Base-by-base conservation (phyloP, 352 stramenopile genomes). In the Blastocystis sp. region DNA sequence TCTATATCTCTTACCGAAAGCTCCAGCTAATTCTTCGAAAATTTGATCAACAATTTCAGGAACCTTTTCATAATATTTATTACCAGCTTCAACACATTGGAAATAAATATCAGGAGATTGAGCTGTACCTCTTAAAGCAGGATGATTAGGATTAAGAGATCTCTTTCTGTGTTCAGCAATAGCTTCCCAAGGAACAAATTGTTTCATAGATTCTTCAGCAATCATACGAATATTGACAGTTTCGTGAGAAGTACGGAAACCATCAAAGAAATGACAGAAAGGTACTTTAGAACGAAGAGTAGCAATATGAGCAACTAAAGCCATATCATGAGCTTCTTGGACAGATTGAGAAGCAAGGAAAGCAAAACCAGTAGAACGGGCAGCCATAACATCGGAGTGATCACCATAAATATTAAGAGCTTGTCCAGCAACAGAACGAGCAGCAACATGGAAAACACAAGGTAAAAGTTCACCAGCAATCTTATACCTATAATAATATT, bases 241-340 rank as follows among this genome's bases (percentile, higher is more conserved):
- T 72, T 89, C 81, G 65, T 91, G 78, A 39, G 62, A 70, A 2
- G 70, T 75, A 25, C 30, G 21, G 57, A 65, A 77, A 73, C 37
- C 81, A 71, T 91, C 82, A 71, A 88, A 88, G 23, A 93, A 85
- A 70, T 93, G 80, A 35, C 91, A 59, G 58, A 93, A 88, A 21
- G 82, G 82, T 34, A 88, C 76, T 47, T 84, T 78, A 36, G 79
- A 77, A 40, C 80, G 77, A 40, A 90, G 69, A n/a, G 81, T 87
- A 18, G 80, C 75, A 21, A 90, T 75, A 73, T 93, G 81, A 25
- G 77, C 77, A 18, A 87, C 68, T 57, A 88, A 70, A 43, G 81
- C 81, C 75, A 90, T 89, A 71, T 91, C 80, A 55, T 88, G 78
- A 2, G 79, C 83, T 67, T 91, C 81, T 21, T 75, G 67, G 33